These are phyloP conservation scores for Acacia confusa DNA, from an alignment of 306 rosid genomes.

Conservation along the genomic window DNA sequence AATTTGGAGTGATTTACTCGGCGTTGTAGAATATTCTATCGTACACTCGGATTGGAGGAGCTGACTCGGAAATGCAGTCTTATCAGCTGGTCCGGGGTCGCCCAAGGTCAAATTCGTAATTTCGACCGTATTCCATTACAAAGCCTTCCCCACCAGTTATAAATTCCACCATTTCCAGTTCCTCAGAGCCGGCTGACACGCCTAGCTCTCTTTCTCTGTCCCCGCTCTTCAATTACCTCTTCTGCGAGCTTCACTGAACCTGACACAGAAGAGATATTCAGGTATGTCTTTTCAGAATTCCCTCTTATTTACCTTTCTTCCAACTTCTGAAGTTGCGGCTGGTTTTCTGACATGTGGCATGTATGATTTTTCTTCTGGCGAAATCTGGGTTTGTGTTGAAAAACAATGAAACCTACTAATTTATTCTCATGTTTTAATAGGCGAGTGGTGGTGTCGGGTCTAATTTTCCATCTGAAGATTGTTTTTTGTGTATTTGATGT, in stretches of 20 bases:
- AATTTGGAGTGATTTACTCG: background rate
- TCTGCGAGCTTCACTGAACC: slow-evolving; percentile 24
- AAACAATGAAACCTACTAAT: background rate
- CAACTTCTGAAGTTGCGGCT: background rate
- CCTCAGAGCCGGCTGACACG: background rate
- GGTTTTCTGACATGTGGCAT: background rate
- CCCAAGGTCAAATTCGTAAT: background rate
- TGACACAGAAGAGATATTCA: background rate
- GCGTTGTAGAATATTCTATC: background rate
- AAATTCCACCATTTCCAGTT: background rate
- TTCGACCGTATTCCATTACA: background rate
- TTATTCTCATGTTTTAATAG: background rate
- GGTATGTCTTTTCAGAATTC: slow-evolving; percentile 17
- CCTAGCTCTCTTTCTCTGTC: background rate
- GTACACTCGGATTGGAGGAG: background rate
- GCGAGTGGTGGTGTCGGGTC: slow-evolving; percentile 16
- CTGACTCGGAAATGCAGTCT: background rate
- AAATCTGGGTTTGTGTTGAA: slow-evolving; percentile 15
- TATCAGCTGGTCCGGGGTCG: background rate
- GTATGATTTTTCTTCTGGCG: background rate
- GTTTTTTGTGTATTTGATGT: background rate
- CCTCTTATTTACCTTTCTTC: background rate
- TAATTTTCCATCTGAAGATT: slow-evolving; percentile 30
- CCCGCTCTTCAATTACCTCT: background rate
- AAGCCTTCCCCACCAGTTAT: background rate